phyloP scores from a whole-genome alignment of 257 asterid genomes.

The Solanum piurae region DNA sequence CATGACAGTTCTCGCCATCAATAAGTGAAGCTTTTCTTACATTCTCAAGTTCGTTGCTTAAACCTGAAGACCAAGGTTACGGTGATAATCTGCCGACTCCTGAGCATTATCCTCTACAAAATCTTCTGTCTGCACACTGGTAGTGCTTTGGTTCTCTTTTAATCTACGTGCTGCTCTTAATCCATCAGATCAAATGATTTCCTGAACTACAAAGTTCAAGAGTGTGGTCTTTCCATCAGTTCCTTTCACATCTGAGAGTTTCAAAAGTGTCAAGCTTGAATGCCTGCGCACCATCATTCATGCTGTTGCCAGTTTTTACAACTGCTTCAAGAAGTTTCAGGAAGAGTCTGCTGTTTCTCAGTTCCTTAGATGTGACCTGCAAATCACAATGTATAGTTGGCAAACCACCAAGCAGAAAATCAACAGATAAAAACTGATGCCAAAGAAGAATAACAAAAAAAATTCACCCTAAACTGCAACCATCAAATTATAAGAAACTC shows the following conservation, averaged over 20 bases:
- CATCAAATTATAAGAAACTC: neutral
- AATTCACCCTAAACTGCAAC: neutral
- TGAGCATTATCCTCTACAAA: conserved; percentile 31
- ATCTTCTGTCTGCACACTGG: conserved; percentile 69
- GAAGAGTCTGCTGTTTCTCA: conserved; percentile 75
- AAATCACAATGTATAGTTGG: neutral
- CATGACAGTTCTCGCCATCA: no score
- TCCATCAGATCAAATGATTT: conserved; percentile 85
- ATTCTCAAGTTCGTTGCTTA: no score
- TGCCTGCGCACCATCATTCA: conserved; percentile 91
- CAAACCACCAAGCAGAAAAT: neutral
- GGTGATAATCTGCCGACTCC: conserved; percentile 50
- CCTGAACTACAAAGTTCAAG: conserved; percentile 70
- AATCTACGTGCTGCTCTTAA: conserved; percentile 53
- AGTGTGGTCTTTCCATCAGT: conserved; percentile 89
- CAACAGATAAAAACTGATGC: neutral
- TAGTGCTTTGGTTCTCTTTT: conserved; percentile 48
- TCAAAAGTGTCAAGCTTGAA: conserved; percentile 84
- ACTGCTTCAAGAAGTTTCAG: conserved; percentile 89
- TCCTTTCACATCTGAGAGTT: conserved; percentile 87
- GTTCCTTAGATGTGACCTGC: conserved; percentile 82
- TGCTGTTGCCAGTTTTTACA: conserved; percentile 87
- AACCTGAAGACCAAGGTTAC: conserved; percentile 15
- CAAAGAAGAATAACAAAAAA: neutral
- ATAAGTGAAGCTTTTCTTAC: no score